These are phyloP conservation scores for Hymenoscyphus scutula DNA, from an alignment of 2,329 filamentous ascomycete genomes.

Conservation along the genomic window DNA sequence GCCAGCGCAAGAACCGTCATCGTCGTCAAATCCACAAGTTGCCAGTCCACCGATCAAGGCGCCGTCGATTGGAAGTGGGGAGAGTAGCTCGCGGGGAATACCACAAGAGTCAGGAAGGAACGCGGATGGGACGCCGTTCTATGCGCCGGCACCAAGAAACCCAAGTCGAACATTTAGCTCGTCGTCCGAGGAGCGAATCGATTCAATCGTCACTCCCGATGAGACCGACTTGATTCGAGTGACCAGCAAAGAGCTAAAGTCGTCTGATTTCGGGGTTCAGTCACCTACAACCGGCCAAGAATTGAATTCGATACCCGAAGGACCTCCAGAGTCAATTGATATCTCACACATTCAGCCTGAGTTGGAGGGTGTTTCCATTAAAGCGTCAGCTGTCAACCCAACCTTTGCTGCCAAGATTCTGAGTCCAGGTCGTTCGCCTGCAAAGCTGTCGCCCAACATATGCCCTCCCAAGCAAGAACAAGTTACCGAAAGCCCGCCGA, in stretches of 20 bases:
- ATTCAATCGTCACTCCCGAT: constrained; percentile 28
- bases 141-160: constrained; percentile 36
- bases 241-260: constrained; percentile 33
- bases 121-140: constrained; percentile 36
- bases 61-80: constrained; percentile 20
- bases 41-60: not conserved
- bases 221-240: constrained; percentile 32
- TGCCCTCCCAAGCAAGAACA: constrained; percentile 22
- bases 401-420: constrained; percentile 33
- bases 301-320: constrained; percentile 26
- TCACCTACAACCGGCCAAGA: constrained; percentile 19
- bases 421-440: constrained; percentile 29
- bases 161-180: constrained; percentile 34
- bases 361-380: constrained; percentile 59
- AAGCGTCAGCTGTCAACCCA: constrained; percentile 48
- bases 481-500: constrained; percentile 13
- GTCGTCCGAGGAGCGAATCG: constrained; percentile 28
- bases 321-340: constrained; percentile 46
- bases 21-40: not conserved
- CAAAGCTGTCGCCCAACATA: constrained; percentile 28
- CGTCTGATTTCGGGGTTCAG: constrained; percentile 33
- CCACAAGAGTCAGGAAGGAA: constrained; percentile 38
- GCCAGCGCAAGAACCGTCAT: not conserved
- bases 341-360: constrained; percentile 56
- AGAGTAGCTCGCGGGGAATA: constrained; percentile 18